Evolutionary conservation across 2,329 filamentous ascomycete species (phyloP).

Genomic region (Fusarium avenaceum): DNA sequence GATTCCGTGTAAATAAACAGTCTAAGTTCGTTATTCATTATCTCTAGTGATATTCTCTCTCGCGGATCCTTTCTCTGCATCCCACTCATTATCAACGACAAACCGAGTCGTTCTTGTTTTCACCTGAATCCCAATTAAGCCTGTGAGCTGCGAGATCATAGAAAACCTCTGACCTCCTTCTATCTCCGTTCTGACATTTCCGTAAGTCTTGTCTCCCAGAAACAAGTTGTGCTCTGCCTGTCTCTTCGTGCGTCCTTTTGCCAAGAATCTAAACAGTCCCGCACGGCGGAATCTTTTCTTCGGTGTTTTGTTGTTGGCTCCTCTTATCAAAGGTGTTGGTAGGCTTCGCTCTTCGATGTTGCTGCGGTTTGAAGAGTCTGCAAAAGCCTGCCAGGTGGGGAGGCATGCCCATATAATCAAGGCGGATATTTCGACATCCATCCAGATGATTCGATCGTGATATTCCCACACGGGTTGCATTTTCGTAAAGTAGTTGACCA

Average conservation of each 20-base stretch:
- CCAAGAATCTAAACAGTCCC: conserved; percentile 3
- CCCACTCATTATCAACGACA: conserved; percentile 26
- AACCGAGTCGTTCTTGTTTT: conserved; percentile 42
- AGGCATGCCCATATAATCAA: conserved; percentile 60
- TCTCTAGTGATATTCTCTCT: conserved; percentile 8
- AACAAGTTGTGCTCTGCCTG: conserved; percentile 44
- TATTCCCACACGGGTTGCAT: conserved; percentile 59
- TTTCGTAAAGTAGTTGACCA: conserved; percentile 50
- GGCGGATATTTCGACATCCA: conserved; percentile 58
- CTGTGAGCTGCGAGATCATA: conserved; percentile 43
- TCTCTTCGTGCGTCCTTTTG: conserved; percentile 43
- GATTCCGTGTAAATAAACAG: background rate
- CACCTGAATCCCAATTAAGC: conserved; percentile 42
- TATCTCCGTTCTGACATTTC: conserved; percentile 53
- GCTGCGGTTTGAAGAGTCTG: background rate
- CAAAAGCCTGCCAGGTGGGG: conserved; percentile 53
- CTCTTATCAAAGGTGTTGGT: conserved; percentile 38
- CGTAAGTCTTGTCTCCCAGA: conserved; percentile 50
- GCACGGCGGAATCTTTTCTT: background rate
- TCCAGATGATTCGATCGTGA: conserved; percentile 59
- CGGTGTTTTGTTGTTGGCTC: conserved; percentile 1
- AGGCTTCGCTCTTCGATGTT: conserved; percentile 11
- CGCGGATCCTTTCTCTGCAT: conserved; percentile 26
- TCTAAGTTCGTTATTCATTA: conserved; percentile 28
- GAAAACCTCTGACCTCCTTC: conserved; percentile 46